Percentiles rank a stretch among this genome's conserved stretches.
Conservation (phyloP, 345 rosid species). For the Sisymbrium irio region DNA sequence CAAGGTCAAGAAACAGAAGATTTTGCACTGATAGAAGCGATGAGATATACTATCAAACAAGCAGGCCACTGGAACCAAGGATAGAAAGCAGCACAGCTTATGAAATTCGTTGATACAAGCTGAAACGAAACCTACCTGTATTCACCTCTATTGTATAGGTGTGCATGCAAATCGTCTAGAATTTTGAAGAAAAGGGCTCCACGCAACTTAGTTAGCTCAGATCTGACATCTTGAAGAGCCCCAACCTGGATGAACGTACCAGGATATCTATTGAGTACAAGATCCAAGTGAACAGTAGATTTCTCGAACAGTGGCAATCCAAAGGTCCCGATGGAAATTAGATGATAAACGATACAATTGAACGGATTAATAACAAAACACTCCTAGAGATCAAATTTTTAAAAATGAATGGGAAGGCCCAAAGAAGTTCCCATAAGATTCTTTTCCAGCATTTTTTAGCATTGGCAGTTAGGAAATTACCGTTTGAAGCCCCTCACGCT, state of each 20-base stretch:
- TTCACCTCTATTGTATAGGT: slow-evolving; percentile 95
- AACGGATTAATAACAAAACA: neutral
- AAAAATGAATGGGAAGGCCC: slow-evolving; percentile 18
- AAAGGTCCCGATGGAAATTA: slow-evolving; percentile 6
- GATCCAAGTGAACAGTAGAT: slow-evolving; percentile 20
- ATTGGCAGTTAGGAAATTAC: slow-evolving; percentile 41
- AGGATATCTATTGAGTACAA: slow-evolving; percentile 26
- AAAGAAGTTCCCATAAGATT: slow-evolving; percentile 13
- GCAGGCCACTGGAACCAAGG: slow-evolving; percentile 1
- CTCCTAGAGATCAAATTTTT: slow-evolving; percentile 4
- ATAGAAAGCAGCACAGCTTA: slow-evolving; percentile 11
- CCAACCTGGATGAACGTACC: slow-evolving; percentile 65
- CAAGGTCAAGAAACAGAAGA: slow-evolving; percentile 36
- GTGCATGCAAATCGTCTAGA: slow-evolving; percentile 94
- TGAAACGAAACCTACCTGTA: slow-evolving; percentile 54
- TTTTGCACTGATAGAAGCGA: slow-evolving; percentile 14
- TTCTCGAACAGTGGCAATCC: neutral
- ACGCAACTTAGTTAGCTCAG: slow-evolving; percentile 86
- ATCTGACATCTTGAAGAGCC: slow-evolving; percentile 97
- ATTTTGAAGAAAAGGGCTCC: slow-evolving; percentile 82
- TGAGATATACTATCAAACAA: slow-evolving; percentile 15
- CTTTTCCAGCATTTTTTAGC: slow-evolving; percentile 4
- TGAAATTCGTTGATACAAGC: neutral
- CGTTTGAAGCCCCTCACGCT: slow-evolving; percentile 95
- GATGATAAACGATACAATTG: slow-evolving; percentile 11